Conservation (phyloP, 2,329 filamentous ascomycete genomes). For the Cladophialophora exuberans region DNA sequence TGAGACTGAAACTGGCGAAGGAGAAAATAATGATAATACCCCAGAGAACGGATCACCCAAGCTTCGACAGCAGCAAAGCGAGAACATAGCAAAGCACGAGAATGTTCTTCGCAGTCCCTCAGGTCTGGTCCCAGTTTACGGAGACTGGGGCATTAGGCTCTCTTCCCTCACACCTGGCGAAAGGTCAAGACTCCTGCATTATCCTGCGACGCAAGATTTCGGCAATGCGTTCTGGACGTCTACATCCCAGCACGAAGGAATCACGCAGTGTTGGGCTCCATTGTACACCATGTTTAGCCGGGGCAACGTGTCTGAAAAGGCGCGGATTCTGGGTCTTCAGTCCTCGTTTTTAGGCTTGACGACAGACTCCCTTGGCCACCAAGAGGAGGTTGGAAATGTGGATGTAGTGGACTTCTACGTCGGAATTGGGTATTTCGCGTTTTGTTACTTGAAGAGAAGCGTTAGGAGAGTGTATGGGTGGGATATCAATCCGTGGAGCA, state of each 20-base stretch:
- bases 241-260: conserved; percentile 74
- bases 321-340: conserved; percentile 63
- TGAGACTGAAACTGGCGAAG: background rate
- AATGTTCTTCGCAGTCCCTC: conserved; percentile 77
- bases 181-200: conserved; percentile 32
- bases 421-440: conserved; percentile 92
- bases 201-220: conserved; percentile 60
- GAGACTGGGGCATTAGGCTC: conserved; percentile 67
- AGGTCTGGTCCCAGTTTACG: conserved; percentile 70
- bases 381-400: conserved; percentile 35
- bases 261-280: conserved; percentile 85
- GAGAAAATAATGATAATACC: background rate
- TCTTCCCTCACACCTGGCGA: background rate
- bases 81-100: conserved; percentile 42
- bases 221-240: conserved; percentile 74
- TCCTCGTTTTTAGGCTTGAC: conserved; percentile 25
- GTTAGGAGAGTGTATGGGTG: conserved; percentile 74
- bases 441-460: conserved; percentile 75
- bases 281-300: conserved; percentile 92
- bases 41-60: background rate
- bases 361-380: conserved; percentile 29
- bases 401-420: conserved; percentile 78
- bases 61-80: background rate
- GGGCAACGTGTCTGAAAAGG: conserved; percentile 88
- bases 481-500: conserved; percentile 87